These are phyloP conservation scores for Trichosporon asahii DNA, from an alignment of 1,284 basidiomycete genomes.

Conservation along the genomic window DNA sequence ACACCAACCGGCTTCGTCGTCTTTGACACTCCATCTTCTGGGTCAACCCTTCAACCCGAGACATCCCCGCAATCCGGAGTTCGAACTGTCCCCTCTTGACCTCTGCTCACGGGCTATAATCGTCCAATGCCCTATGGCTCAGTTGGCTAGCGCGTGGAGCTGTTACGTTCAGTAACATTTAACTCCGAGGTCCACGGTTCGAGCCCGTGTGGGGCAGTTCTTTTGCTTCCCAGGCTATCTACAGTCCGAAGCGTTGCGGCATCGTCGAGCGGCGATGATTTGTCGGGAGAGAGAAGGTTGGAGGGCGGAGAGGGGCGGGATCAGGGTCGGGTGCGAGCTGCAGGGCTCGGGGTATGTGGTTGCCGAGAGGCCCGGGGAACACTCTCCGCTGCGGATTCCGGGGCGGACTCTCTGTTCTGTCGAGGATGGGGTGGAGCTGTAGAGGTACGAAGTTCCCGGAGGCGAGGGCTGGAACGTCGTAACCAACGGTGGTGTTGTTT, in stretches of 20 bases:
- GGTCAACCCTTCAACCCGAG: no score
- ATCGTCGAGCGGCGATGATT: background rate
- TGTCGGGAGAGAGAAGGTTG: background rate
- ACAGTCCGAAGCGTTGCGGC: background rate
- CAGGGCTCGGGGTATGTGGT: background rate
- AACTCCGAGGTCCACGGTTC: background rate
- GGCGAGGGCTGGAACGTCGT: background rate
- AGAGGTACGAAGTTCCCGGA: background rate
- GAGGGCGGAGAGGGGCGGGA: background rate
- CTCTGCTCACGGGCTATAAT: background rate
- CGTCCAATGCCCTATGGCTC: constrained; percentile 1
- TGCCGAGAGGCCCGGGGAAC: background rate
- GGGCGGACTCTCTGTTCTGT: background rate
- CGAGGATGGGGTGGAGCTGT: background rate
- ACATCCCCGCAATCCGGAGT: no score
- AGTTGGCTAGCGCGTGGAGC: constrained; percentile 4
- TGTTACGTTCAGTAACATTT: background rate
- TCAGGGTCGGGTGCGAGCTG: background rate
- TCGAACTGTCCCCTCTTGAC: background rate
- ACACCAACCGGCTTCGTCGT: no score
- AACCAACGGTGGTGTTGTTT: no score
- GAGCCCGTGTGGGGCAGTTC: constrained; percentile 4
- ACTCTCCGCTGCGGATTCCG: background rate
- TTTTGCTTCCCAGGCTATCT: background rate
- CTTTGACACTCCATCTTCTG: no score